Evolutionary conservation across 306 rosid species (phyloP), one percentile per base, ranked within the genome.

Genomic region (Lathyrus oleraceus): DNA sequence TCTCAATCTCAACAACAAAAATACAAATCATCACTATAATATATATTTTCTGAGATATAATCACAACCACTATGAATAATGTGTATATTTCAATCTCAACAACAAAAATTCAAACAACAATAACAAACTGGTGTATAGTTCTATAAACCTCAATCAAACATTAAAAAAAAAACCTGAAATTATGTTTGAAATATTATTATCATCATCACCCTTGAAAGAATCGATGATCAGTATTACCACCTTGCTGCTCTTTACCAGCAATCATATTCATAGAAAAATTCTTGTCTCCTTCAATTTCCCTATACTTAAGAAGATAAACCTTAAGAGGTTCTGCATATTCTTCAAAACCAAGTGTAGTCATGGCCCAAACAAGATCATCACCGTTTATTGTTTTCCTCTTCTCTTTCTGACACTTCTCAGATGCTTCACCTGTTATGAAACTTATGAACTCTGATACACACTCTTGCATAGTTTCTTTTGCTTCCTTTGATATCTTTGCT

Each of bases 361-460:
- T 80, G 61, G 88, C 91, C 91, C 87, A 87, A 38, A 87, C 16
- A 0, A 87, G 77, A 78, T 84, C 91, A 36, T 87, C 88, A 14
- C 88, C 91, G 85, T 82, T 84, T 77, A 87, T 78, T 0, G 84
- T 84, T 72, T 81, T 82, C 28, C 85, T 56, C 79, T 84, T 82
- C 79, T 87, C 87, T 10, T 86, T 80, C 70, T 84, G 87, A 73
- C 91, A 82, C 88, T 87, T 87, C 8, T 87, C 87, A 0, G 84
- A 79, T 0, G 91, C 91, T 32, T 82, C 88, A 2, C 87, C 87
- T 0, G 88, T 84, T 43, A 87, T 78, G 88, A 84, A 84, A 68
- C 85, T 82, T 6, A 87, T 82, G 79, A 87, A 87, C 87, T 87
- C 87, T 0, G 88, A 82, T 3, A 84, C 87, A 7, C 91, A 87